These are phyloP conservation scores for Solanum hybrid DNA, from an alignment of 305 asterid species.

Conservation along the genomic window DNA sequence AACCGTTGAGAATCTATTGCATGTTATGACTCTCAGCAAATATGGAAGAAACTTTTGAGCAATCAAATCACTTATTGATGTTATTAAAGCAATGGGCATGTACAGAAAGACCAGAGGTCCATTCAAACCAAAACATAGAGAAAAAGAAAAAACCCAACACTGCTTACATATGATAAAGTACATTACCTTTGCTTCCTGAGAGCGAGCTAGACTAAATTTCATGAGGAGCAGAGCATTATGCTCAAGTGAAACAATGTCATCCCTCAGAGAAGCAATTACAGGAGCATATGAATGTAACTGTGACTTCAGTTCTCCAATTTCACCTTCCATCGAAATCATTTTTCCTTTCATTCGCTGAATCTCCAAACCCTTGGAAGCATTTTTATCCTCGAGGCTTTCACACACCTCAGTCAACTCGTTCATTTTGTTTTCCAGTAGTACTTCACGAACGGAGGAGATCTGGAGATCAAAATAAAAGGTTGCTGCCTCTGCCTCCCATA, in stretches of 20 bases:
- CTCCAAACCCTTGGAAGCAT: conserved; percentile 40
- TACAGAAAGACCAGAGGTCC: not conserved
- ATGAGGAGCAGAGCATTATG: conserved; percentile 48
- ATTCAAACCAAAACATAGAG: not conserved
- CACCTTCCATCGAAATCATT: conserved; percentile 46
- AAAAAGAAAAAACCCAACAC: not conserved
- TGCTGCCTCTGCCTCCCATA: conserved; percentile 82
- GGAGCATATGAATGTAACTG: conserved; percentile 61
- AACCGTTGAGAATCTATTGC: not conserved
- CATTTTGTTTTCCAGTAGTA: conserved; percentile 55
- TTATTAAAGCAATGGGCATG: not conserved
- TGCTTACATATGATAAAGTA: not conserved
- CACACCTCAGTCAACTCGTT: conserved; percentile 63
- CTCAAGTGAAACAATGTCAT: conserved; percentile 63
- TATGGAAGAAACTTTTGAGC: not conserved
- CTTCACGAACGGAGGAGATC: conserved; percentile 41
- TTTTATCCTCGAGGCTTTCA: conserved; percentile 40
- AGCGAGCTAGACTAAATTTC: conserved; percentile 27
- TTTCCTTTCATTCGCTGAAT: conserved; percentile 56
- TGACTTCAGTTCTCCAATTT: conserved; percentile 45
- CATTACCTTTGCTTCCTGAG: conserved; percentile 53
- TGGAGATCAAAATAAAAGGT: conserved; percentile 59
- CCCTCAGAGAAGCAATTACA: conserved; percentile 46
- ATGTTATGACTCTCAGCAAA: not conserved
- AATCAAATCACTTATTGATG: not conserved